A percentile compares a stretch with the other conserved stretches of the same genome.
Evolutionary conservation across 495 filamentous ascomycete species (phyloP).

Genomic region (Penicillium maclennaniae): DNA sequence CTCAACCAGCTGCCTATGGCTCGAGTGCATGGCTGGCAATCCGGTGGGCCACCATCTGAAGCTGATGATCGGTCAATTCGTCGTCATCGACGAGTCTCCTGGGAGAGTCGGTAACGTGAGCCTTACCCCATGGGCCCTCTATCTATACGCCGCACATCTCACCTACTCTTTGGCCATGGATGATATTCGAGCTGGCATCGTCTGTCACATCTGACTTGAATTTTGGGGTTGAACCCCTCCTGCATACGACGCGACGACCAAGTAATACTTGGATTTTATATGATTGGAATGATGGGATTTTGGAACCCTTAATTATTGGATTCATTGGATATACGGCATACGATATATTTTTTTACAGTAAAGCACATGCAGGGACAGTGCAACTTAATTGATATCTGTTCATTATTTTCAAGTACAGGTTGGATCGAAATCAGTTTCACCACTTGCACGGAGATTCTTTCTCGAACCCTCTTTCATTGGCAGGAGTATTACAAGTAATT

Average conservation of each 20-base stretch:
- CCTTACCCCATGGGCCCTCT: background rate
- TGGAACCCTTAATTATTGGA: slow-evolving; percentile 14
- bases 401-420: background rate
- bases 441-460: too few species aligned
- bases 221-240: background rate
- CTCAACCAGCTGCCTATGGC: slow-evolving; percentile 26
- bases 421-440: too few species aligned
- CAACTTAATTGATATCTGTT: background rate
- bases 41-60: slow-evolving; percentile 22
- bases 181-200: slow-evolving; percentile 21
- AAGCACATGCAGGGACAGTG: background rate
- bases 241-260: slow-evolving; percentile 23
- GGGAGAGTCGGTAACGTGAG: slow-evolving; percentile 29
- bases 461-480: too few species aligned
- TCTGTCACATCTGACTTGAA: background rate
- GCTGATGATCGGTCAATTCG: slow-evolving; percentile 25
- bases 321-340: slow-evolving; percentile 8
- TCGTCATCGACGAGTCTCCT: slow-evolving; percentile 29
- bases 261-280: slow-evolving; percentile 2
- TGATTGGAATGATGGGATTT: slow-evolving; percentile 11
- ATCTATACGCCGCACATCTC: background rate
- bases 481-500: too few species aligned
- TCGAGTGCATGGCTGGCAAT: slow-evolving; percentile 24
- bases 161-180: background rate
- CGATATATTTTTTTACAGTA: slow-evolving; percentile 1